Conservation (phyloP, 495 filamentous ascomycete genomes). For the Rostrohypoxylon terebratum region DNA sequence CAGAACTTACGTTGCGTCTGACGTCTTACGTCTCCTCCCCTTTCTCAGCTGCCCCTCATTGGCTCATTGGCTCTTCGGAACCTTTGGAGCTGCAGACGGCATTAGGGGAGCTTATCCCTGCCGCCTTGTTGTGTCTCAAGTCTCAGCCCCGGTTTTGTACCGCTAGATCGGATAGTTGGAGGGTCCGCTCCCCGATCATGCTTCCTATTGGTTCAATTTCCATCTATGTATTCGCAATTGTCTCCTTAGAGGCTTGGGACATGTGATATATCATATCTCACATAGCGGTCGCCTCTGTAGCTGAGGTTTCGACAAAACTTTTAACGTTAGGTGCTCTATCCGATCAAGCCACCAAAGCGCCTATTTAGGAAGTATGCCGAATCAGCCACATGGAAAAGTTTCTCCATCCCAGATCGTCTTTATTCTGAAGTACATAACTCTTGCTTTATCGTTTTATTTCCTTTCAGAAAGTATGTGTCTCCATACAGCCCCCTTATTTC, state of each 20-base stretch:
- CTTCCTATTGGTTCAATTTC: conserved; percentile 18
- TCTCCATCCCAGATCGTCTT: neutral
- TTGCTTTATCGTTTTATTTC: neutral
- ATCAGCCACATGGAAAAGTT: neutral
- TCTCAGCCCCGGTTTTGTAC: conserved; percentile 16
- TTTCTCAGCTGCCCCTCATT: conserved; percentile 23
- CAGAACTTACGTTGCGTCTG: conserved; percentile 7
- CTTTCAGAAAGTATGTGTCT: neutral
- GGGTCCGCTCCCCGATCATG: conserved; percentile 25
- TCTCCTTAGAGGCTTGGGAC: too few relatives aligned
- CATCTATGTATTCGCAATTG: neutral
- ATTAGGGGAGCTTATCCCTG: neutral
- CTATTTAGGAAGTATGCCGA: neutral
- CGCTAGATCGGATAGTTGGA: conserved; percentile 31
- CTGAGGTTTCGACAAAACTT: neutral
- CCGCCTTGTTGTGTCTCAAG: conserved; percentile 10
- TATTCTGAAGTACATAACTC: neutral
- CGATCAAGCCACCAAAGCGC: neutral
- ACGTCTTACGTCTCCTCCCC: conserved; percentile 18
- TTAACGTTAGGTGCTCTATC: neutral
- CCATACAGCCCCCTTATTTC: neutral
- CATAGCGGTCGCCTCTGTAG: neutral
- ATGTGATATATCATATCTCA: neutral
- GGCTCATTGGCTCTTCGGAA: conserved; percentile 35
- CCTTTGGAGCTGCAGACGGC: neutral